Evolutionary conservation across 371 early-diverging fungal species (phyloP).

Genomic region (Rhizomucor pusillus): DNA sequence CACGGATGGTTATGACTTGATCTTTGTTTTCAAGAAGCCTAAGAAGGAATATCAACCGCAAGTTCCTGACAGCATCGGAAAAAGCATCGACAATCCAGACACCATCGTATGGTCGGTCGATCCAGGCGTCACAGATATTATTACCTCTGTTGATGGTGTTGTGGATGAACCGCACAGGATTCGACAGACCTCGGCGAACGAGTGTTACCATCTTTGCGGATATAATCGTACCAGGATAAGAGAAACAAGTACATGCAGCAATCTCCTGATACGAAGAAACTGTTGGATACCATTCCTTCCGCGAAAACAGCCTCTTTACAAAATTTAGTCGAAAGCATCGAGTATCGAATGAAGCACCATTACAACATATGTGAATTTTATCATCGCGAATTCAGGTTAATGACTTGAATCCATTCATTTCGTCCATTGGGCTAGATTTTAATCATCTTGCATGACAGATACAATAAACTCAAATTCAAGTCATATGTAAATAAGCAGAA

Average conservation of each 20-base stretch:
- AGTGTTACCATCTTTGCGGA: slow-evolving; percentile 11
- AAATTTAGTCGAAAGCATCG: neutral
- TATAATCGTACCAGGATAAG: slow-evolving; percentile 7
- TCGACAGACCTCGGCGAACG: slow-evolving; percentile 1
- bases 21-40: neutral
- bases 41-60: neutral
- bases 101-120: slow-evolving; percentile 8
- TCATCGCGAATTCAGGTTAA: slow-evolving; percentile 2
- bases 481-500: slow-evolving; percentile 9
- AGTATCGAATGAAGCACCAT: slow-evolving; percentile 4
- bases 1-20: neutral
- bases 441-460: neutral
- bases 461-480: slow-evolving; percentile 3
- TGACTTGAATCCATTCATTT: neutral
- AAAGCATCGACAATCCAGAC: neutral
- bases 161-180: neutral
- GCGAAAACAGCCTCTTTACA: neutral
- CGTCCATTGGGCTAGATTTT: neutral
- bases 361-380: neutral
- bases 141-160: slow-evolving; percentile 6
- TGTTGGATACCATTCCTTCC: slow-evolving; percentile 6
- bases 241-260: neutral
- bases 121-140: slow-evolving; percentile 9
- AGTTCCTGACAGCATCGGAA: neutral
- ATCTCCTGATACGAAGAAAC: neutral